Evolutionary conservation across 768 basidiomycete genomes (phyloP), one percentile per base, ranked within the genome.

Genomic region (Kwoniella sp.): DNA sequence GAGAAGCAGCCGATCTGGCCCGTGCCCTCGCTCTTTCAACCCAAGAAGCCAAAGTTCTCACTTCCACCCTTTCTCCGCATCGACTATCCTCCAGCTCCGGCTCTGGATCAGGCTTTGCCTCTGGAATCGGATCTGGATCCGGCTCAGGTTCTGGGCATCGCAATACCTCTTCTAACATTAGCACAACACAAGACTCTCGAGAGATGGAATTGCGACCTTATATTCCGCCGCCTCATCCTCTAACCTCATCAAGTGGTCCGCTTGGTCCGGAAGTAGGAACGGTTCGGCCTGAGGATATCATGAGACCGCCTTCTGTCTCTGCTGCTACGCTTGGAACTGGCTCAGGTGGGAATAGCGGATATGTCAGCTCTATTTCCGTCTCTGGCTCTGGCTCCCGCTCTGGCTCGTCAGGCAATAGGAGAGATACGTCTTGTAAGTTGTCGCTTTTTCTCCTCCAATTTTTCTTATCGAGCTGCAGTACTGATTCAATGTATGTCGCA

Each of bases 1-100:
- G 74, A 25, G 74, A 76, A 73, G 74, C 74, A 22, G 68, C 72
- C 15, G 74, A 76, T 58, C 63, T 76, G 26, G 74, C 74, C 52
- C 64, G 64, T 19, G 74, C 61, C 19, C 65, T 76, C 19, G 30
- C 17, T 13, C 67, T 76, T 29, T 76, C 74, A 21, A 73, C 71
- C 2, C 74, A 76, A 64, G 62, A 12, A 59, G 44, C 44, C 53
- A 30, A 30, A 44, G 40, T 44, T 15, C 40, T 44, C 40, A 10
- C 40, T 22, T 22, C 27, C 30, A 33, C 47, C 4, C 58, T 25
- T 4, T 36, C 49, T n/a, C 46, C 58, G 6, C 26, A 51, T 17
- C 48, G 48, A 49, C 48, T 49, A 44, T 19, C 40, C 40, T 44
- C 40, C 17, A 44, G 40, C 17, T 8, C 46, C 19, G 46, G 46